A percentile compares a stretch with the other conserved stretches of the same genome.
phyloP scores from a whole-genome alignment of 108 stramenopile genomes.

The Conticribra guillardii region DNA sequence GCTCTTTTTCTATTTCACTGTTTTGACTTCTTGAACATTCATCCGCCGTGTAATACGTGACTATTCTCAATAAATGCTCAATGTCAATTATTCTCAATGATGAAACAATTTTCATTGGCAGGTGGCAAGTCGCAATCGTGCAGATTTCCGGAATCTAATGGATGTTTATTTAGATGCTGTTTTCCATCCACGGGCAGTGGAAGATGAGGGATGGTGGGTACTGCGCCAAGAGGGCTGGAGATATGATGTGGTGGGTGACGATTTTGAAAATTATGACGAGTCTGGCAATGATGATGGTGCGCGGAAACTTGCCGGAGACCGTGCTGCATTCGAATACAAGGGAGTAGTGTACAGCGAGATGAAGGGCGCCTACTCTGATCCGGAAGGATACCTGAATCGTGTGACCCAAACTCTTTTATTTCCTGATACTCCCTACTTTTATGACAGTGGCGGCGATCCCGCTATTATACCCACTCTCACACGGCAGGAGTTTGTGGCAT shows the following conservation, averaged over 20 bases:
- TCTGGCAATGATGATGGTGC: constrained; percentile 1
- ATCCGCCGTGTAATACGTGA: too few species aligned
- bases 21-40: too few species aligned
- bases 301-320: neutral
- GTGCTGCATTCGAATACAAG: constrained; percentile 59
- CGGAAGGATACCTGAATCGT: constrained; percentile 75
- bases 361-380: constrained; percentile 91
- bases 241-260: constrained; percentile 68
- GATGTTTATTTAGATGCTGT: constrained; percentile 95
- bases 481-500: constrained; percentile 81
- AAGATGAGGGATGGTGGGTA: constrained; percentile 73
- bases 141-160: constrained; percentile 85
- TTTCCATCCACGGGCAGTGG: constrained; percentile 83
- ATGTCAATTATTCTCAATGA: neutral
- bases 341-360: constrained; percentile 95
- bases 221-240: constrained; percentile 96
- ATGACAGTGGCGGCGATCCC: constrained; percentile 91
- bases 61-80: too few species aligned
- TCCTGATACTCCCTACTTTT: constrained; percentile 84
- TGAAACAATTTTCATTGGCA: neutral
- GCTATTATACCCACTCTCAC: constrained; percentile 80
- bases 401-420: constrained; percentile 82
- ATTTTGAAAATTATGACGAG: constrained; percentile 16
- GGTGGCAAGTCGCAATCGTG: constrained; percentile 68
- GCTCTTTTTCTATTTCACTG: neutral